Percentiles rank a stretch among this genome's conserved stretches.
Evolutionary conservation across 2,329 filamentous ascomycete species (phyloP).

Genomic region (Fusarium sp.): DNA sequence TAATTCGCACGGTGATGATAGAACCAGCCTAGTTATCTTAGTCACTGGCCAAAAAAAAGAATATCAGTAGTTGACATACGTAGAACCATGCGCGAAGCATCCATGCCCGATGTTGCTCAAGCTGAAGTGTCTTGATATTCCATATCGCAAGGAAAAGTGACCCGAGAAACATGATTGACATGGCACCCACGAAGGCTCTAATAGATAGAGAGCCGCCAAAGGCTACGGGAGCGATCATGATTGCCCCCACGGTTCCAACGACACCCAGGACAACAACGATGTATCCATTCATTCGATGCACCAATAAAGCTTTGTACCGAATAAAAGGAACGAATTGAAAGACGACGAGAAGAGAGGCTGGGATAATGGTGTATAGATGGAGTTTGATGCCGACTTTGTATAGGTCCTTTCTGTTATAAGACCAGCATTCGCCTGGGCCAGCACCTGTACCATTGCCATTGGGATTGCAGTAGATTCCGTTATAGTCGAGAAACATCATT

Average conservation of each 20-base stretch:
- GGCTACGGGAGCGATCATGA: conserved; percentile 64
- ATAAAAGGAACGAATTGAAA: conserved; percentile 63
- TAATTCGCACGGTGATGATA: conserved; percentile 19
- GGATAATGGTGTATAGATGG: conserved; percentile 59
- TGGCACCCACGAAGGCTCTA: conserved; percentile 57
- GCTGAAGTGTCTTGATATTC: conserved; percentile 70
- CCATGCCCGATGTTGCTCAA: conserved; percentile 73
- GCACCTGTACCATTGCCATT: neutral
- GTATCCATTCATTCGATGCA: conserved; percentile 74
- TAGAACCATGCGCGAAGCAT: conserved; percentile 62
- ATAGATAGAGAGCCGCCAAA: conserved; percentile 66
- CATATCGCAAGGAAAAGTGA: conserved; percentile 61
- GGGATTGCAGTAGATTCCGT: conserved; percentile 19
- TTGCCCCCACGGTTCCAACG: conserved; percentile 59
- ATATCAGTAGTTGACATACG: neutral
- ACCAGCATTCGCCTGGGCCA: conserved; percentile 25
- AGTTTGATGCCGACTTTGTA: conserved; percentile 57
- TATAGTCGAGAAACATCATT: conserved; percentile 40
- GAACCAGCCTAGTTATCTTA: conserved; percentile 2
- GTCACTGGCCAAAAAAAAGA: accelerated
- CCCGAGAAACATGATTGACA: conserved; percentile 59
- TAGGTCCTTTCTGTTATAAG: conserved; percentile 9
- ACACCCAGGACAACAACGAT: conserved; percentile 62
- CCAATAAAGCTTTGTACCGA: conserved; percentile 60
- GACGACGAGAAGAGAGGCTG: conserved; percentile 57